Percentiles rank a stretch among this genome's conserved stretches.
These are phyloP conservation scores for Alternaria incomplexa DNA, from an alignment of 2,329 filamentous ascomycete genomes.

Conservation along the genomic window DNA sequence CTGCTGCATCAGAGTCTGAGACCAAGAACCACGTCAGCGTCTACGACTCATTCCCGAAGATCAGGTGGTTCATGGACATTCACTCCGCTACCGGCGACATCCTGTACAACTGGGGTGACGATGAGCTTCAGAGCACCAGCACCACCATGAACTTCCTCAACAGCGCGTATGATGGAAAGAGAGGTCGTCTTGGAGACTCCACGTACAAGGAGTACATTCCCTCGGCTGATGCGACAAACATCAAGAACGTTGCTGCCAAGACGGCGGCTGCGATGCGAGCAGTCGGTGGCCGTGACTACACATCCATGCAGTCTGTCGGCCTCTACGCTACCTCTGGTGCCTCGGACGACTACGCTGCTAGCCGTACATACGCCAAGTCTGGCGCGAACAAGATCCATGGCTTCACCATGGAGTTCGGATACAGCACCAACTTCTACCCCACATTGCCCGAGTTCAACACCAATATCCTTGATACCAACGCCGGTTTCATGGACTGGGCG, in stretches of 20 bases:
- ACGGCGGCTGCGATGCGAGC: conserved; percentile 46
- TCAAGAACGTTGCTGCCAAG: conserved; percentile 41
- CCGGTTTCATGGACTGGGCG: conserved; percentile 51
- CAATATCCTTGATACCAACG: conserved; percentile 50
- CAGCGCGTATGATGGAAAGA: conserved; percentile 57
- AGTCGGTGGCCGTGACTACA: conserved; percentile 46
- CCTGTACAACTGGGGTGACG: conserved; percentile 65
- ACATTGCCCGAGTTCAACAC: conserved; percentile 49
- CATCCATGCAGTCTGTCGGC: conserved; percentile 41
- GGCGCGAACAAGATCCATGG: conserved; percentile 50
- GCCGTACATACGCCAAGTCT: conserved; percentile 42
- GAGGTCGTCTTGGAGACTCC: conserved; percentile 58
- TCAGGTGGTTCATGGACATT: conserved; percentile 65
- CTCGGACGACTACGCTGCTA: conserved; percentile 49
- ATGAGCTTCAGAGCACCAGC: conserved; percentile 57
- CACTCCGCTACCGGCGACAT: conserved; percentile 62
- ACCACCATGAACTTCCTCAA: conserved; percentile 61
- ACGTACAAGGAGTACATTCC: conserved; percentile 58
- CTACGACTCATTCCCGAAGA: conserved; percentile 56
- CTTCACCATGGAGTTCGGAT: conserved; percentile 35
- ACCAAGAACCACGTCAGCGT: conserved; percentile 62
- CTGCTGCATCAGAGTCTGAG: conserved; percentile 63
- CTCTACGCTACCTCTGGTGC: conserved; percentile 49
- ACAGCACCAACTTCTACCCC: conserved; percentile 50
- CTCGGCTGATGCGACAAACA: conserved; percentile 41